Base-by-base conservation (phyloP, 495 filamentous ascomycete genomes). In the Diplogelasinospora grovesii region DNA sequence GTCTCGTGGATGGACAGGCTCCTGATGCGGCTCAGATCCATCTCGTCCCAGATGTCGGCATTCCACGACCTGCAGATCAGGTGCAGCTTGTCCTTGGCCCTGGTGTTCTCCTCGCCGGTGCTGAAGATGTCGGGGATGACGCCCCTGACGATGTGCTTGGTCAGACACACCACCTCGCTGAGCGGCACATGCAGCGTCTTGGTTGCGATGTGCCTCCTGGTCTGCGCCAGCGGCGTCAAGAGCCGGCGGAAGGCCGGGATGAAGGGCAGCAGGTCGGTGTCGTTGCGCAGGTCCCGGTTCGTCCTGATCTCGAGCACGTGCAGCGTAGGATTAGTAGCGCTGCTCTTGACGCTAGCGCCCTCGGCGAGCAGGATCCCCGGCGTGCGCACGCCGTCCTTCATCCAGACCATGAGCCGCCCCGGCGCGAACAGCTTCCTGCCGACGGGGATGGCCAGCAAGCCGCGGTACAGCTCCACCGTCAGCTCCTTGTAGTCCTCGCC, bases 231-330 rank as follows among this genome's bases (percentile, higher is more conserved):
- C 7, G 67, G 55, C 5, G 75, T 69, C 45, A 88, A 74, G 32
- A 77, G 58, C 24, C 63, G 56, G 8, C 82, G 68, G 61, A 88
- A 85, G 11, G 53, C 57, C 7, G 82, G 75, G 2, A 92, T 58
- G 56, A 85, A 94, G 5, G 89, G 89, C 15, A 95, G 67, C 35
- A 90, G 60, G 47, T 94, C 86, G 7, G 79, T 80, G 23, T 83
- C 74, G 51, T 87, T 74, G n/a, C 85, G 73, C 30, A 72, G 73
- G 45, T 71, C 69, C 26, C 75, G 66, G 38, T 74, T 60, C 1
- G 72, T 75, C 33, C 70, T 75, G 36, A 95, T 80, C 49, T 90
- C 86, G 20, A 89, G 71, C 5, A 93, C 77, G 48, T 86, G 82
- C 24, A 95, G 59, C 8, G 65, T 79, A 1, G 88, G 84, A 13